These are phyloP conservation scores for Acanthamoeba healyi DNA, from an alignment of 208 protist species.

Conservation along the genomic window DNA sequence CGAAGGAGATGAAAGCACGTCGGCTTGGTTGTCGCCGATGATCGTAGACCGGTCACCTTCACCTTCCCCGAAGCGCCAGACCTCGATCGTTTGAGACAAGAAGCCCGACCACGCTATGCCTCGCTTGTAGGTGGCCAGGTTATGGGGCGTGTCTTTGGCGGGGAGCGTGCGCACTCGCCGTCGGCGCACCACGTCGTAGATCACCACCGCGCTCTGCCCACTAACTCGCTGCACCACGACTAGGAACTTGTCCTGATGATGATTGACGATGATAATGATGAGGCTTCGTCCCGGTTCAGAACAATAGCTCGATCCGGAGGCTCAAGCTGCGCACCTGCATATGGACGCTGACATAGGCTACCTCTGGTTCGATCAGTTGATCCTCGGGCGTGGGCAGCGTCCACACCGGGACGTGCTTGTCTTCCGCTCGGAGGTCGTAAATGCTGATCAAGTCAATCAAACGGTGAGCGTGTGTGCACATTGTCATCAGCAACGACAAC, in stretches of 20 bases:
- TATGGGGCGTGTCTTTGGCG: neutral
- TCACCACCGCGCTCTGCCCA: neutral
- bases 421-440: neutral
- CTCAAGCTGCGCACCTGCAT: neutral
- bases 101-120: conserved; percentile 28
- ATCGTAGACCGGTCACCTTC: neutral
- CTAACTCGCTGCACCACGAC: neutral
- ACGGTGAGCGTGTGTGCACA: neutral
- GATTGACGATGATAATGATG: no score
- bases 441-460: neutral
- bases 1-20: no score
- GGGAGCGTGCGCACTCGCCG: neutral
- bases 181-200: neutral
- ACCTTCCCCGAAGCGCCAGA: neutral
- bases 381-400: neutral
- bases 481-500: neutral
- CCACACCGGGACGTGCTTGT: neutral
- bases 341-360: neutral
- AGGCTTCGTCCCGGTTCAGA: neutral
- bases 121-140: conserved; percentile 10
- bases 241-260: neutral
- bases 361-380: neutral
- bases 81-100: neutral
- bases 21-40: no score
- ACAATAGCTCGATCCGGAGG: no score